Percentiles rank a stretch among this genome's conserved stretches.
phyloP scores from a whole-genome alignment of 1,284 basidiomycete genomes.

The Moesziomyces antarcticus region DNA sequence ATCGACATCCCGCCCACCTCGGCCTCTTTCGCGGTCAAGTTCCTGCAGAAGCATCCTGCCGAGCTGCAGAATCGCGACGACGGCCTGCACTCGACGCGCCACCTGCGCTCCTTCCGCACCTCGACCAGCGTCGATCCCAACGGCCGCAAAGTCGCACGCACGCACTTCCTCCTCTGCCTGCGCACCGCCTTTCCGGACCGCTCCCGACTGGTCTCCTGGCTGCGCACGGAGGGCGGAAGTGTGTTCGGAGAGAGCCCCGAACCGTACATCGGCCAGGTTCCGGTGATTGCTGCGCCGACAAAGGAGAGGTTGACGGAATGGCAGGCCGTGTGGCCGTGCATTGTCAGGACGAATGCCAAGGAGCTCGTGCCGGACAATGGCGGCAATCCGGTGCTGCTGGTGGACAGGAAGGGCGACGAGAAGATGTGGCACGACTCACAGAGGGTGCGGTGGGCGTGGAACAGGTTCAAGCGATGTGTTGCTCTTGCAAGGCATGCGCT shows the following conservation, averaged over 20 bases:
- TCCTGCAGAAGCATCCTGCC: slow-evolving; percentile 30
- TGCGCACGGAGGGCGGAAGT: slow-evolving; percentile 2
- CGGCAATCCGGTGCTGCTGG: slow-evolving; percentile 22
- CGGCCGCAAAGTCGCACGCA: slow-evolving; percentile 2
- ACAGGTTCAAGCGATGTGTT: slow-evolving; percentile 36
- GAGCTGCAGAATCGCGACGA: slow-evolving; percentile 43
- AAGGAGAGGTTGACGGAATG: slow-evolving; percentile 74
- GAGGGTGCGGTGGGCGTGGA: slow-evolving; percentile 31
- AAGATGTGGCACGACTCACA: slow-evolving; percentile 24
- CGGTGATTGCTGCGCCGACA: slow-evolving; percentile 78
- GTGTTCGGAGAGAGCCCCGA: slow-evolving; percentile 23
- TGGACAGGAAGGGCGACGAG: slow-evolving; percentile 52
- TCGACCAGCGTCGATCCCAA: slow-evolving; percentile 8
- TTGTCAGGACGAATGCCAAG: slow-evolving; percentile 48
- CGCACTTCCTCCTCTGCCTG: slow-evolving; percentile 46
- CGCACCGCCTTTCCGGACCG: slow-evolving; percentile 23
- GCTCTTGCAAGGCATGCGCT: slow-evolving; percentile 31
- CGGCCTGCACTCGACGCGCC: slow-evolving; percentile 43
- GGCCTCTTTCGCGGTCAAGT: slow-evolving; percentile 40
- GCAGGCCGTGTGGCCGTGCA: slow-evolving; percentile 65
- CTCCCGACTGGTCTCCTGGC: slow-evolving; percentile 17
- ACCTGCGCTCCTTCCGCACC: slow-evolving; percentile 54
- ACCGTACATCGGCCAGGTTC: slow-evolving; percentile 74
- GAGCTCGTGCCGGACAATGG: slow-evolving; percentile 17
- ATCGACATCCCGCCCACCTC: slow-evolving; percentile 76